A percentile compares a stretch with the other conserved stretches of the same genome.
Evolutionary conservation across 345 rosid genomes (phyloP).

Genomic region (Geranium brycei): DNA sequence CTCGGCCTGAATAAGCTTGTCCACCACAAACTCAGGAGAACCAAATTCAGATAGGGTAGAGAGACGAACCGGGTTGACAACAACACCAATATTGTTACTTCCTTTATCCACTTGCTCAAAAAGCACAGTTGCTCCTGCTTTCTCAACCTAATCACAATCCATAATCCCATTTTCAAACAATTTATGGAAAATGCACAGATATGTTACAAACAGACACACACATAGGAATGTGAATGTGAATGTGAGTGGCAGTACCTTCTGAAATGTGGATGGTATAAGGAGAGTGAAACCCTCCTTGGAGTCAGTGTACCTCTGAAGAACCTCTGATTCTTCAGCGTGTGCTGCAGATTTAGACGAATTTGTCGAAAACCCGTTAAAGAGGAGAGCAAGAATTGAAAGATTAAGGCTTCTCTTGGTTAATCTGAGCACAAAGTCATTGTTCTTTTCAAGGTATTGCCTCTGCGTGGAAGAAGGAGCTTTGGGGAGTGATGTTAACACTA

Average conservation of each 20-base stretch:
- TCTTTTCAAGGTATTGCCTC: neutral
- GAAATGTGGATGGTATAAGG: constrained; percentile 65
- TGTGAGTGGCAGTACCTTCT: constrained; percentile 27
- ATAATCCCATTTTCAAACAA: neutral
- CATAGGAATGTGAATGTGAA: neutral
- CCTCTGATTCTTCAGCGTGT: constrained; percentile 27
- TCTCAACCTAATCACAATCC: constrained; percentile 43
- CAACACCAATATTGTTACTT: constrained; percentile 71
- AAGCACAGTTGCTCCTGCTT: constrained; percentile 77
- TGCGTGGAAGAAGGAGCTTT: constrained; percentile 4
- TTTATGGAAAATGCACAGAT: neutral
- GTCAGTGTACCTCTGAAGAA: constrained; percentile 48
- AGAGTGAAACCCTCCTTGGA: constrained; percentile 58
- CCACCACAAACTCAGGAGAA: constrained; percentile 65
- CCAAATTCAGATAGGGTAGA: constrained; percentile 60
- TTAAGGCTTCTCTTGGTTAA: constrained; percentile 41
- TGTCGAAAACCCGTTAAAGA: constrained; percentile 32
- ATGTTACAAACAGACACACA: neutral
- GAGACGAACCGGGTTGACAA: constrained; percentile 79
- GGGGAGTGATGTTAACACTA: constrained; percentile 2
- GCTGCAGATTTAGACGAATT: constrained; percentile 14
- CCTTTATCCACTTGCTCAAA: constrained; percentile 61
- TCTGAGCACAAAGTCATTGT: constrained; percentile 1
- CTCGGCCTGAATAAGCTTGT: constrained; percentile 79
- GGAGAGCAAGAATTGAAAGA: constrained; percentile 32